Conservation (phyloP, 2,329 filamentous ascomycete species). For the Aspergillus niger region DNA sequence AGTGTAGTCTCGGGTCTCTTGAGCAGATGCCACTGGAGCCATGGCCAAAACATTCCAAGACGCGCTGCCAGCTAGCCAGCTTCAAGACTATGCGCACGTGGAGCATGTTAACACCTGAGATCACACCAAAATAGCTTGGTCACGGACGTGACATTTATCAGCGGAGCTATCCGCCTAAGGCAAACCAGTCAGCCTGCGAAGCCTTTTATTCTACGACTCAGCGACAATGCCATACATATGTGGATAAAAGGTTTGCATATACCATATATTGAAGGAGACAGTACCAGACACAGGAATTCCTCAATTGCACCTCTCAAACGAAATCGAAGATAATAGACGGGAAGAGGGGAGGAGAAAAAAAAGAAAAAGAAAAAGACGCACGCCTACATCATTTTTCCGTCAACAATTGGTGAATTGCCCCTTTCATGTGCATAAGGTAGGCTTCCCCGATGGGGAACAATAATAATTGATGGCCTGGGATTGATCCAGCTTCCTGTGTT, state of each 20-base stretch:
- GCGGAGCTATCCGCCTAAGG: neutral
- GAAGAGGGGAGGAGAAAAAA: neutral
- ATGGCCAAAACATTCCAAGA: constrained; percentile 10
- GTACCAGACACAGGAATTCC: neutral
- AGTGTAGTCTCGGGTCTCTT: neutral
- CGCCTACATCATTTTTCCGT: constrained; percentile 1
- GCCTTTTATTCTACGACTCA: neutral
- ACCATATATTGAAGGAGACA: neutral
- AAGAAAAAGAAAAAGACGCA: constrained; percentile 5
- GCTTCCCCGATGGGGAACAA: constrained; percentile 11
- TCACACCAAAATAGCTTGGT: constrained; percentile 22
- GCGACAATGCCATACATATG: constrained; percentile 1
- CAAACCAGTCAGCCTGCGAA: neutral
- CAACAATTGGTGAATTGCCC: constrained; percentile 11
- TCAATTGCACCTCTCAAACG: neutral
- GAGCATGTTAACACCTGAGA: constrained; percentile 13
- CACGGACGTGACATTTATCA: constrained; percentile 13
- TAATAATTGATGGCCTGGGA: constrained; percentile 9
- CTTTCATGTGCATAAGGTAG: constrained; percentile 21
- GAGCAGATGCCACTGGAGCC: neutral
- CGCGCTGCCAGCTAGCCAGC: constrained; percentile 1
- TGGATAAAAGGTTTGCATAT: neutral
- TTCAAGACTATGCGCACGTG: constrained; percentile 20
- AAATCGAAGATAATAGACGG: too few species aligned
- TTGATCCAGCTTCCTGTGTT: constrained; percentile 14